Conservation (phyloP, 2,329 filamentous ascomycete genomes). For the Alternaria brassicicola region DNA sequence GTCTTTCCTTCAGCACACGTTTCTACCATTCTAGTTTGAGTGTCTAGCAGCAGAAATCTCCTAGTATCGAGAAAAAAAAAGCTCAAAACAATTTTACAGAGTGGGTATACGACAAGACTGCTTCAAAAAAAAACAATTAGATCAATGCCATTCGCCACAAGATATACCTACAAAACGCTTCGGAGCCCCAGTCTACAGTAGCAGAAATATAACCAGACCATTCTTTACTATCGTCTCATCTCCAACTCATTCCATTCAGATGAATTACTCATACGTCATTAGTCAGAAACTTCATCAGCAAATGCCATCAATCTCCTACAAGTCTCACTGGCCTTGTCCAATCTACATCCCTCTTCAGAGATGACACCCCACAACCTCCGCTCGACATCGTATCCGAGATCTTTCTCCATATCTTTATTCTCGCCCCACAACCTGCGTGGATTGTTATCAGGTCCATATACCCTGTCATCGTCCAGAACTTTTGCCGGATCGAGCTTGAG, state of each 20-base stretch:
- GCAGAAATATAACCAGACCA: background rate
- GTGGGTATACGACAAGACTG: background rate
- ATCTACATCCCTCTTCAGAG: constrained; percentile 29
- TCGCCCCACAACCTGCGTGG: constrained; percentile 31
- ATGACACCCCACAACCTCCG: constrained; percentile 32
- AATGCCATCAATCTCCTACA: constrained; percentile 20
- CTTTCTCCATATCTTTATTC: constrained; percentile 14
- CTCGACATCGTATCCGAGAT: constrained; percentile 36
- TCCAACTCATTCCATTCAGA: background rate
- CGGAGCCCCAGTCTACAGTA: background rate
- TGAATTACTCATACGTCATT: constrained; percentile 6
- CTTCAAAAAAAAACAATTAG: background rate
- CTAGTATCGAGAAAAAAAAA: background rate
- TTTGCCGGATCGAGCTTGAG: constrained; percentile 24
- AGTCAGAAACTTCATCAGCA: constrained; percentile 28
- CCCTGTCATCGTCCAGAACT: constrained; percentile 15
- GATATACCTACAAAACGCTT: background rate
- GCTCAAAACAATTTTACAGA: background rate
- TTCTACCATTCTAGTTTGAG: background rate
- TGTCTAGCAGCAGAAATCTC: background rate
- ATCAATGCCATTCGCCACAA: background rate
- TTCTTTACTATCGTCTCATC: background rate
- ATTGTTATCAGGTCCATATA: constrained; percentile 15
- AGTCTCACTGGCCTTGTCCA: constrained; percentile 5
- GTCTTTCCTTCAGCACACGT: background rate